Conservation (phyloP, 2,329 filamentous ascomycete species). For the Fusarium decemcellulare region DNA sequence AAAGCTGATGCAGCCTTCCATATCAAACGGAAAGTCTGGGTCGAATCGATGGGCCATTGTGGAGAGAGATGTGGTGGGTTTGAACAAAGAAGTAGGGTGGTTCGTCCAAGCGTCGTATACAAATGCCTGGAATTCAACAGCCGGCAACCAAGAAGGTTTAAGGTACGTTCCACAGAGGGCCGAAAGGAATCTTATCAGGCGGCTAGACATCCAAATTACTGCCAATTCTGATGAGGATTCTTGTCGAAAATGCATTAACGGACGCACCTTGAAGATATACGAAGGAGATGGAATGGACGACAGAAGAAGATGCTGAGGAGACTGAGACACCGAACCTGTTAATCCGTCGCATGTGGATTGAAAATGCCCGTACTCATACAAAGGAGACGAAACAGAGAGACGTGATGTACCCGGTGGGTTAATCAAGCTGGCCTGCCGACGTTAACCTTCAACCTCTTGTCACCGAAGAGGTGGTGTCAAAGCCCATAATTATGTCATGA, state of each 20-base stretch:
- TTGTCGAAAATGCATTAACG: neutral
- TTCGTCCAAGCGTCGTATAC: neutral
- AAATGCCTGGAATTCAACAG: neutral
- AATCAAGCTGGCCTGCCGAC: constrained; percentile 1
- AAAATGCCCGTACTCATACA: neutral
- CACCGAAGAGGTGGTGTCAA: constrained; percentile 10
- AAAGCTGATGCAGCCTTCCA: constrained; percentile 55
- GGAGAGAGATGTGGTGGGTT: neutral
- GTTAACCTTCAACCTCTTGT: neutral
- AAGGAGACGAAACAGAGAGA: constrained; percentile 1
- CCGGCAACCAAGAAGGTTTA: neutral
- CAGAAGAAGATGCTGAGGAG: neutral
- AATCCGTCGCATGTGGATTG: neutral
- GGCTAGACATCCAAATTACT: neutral
- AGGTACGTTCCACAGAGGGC: neutral
- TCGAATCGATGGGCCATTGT: constrained; percentile 24
- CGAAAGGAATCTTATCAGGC: neutral
- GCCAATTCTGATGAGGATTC: neutral
- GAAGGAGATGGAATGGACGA: neutral
- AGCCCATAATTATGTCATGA: neutral
- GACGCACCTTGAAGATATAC: neutral
- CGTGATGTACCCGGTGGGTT: neutral
- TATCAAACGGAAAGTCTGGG: constrained; percentile 53
- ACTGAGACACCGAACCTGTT: neutral
- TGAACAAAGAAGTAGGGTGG: neutral